These are phyloP conservation scores for Pseudogymnoascus sp. DNA, from an alignment of 2,329 filamentous ascomycete genomes.

Conservation along the genomic window DNA sequence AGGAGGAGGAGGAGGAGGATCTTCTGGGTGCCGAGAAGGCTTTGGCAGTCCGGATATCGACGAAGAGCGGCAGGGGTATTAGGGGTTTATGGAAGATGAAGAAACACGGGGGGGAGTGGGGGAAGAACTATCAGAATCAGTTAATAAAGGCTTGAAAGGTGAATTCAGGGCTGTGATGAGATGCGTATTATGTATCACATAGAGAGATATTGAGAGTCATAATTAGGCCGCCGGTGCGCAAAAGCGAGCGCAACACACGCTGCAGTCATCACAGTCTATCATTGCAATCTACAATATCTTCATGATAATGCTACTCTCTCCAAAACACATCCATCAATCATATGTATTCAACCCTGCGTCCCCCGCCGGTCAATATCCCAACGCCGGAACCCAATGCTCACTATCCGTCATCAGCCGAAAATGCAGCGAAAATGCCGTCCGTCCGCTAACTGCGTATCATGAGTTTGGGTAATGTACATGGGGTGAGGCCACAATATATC, in stretches of 20 bases:
- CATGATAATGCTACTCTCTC: not conserved
- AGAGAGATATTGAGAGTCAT: no score
- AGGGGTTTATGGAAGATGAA: not conserved
- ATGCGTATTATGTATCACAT: not conserved
- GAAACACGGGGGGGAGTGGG: not conserved
- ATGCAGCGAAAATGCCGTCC: not conserved
- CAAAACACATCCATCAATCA: not conserved
- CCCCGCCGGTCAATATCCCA: not conserved
- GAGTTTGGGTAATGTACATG: slow-evolving; percentile 5
- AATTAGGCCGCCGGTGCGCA: no score
- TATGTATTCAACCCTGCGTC: not conserved
- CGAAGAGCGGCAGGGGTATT: not conserved
- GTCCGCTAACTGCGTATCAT: not conserved
- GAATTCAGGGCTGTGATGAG: not conserved
- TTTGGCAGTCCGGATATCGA: not conserved
- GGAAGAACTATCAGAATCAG: not conserved
- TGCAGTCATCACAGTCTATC: not conserved
- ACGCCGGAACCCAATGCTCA: not conserved
- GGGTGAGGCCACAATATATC: not conserved
- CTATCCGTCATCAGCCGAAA: not conserved
- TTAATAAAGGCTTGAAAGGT: not conserved
- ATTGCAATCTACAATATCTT: not conserved
- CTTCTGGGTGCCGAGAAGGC: not conserved
- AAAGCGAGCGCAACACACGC: no score
- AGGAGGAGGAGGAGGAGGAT: not conserved